phyloP scores from a whole-genome alignment of 495 filamentous ascomycete genomes.

The Daldinia vernicosa region DNA sequence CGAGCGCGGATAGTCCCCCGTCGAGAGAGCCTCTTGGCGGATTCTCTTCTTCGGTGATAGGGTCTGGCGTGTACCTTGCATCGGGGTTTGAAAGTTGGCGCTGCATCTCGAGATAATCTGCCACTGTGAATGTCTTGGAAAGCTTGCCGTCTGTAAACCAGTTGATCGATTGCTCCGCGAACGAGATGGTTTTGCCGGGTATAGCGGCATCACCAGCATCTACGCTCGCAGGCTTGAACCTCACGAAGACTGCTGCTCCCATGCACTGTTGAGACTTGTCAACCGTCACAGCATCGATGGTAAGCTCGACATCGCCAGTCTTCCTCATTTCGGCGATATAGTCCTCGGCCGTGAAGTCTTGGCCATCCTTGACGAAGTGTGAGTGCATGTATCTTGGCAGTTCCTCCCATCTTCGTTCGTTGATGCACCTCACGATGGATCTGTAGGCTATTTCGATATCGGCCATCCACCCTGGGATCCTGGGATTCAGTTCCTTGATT shows the following conservation, averaged over 20 bases:
- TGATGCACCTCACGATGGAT: slow-evolving; percentile 29
- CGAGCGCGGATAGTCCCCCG: slow-evolving; percentile 29
- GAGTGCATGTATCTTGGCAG: slow-evolving; percentile 34
- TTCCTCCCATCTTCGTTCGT: slow-evolving; percentile 35
- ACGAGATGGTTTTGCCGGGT: slow-evolving; percentile 19
- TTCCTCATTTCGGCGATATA: slow-evolving; percentile 33
- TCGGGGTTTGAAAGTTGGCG: slow-evolving; percentile 21
- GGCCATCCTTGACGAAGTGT: slow-evolving; percentile 37
- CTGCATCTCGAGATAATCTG: slow-evolving; percentile 33
- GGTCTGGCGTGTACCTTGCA: slow-evolving; percentile 12
- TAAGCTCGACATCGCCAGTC: slow-evolving; percentile 29
- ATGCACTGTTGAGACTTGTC: slow-evolving; percentile 32
- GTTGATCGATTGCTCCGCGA: slow-evolving; percentile 37
- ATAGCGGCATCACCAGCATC: background rate
- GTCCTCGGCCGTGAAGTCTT: slow-evolving; percentile 36
- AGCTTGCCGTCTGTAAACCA: slow-evolving; percentile 42
- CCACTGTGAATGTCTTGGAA: slow-evolving; percentile 33
- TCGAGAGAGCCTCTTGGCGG: slow-evolving; percentile 31
- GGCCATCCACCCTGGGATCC: no score
- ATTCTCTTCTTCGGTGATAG: slow-evolving; percentile 19
- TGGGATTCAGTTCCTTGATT: slow-evolving; percentile 1
- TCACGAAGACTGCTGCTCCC: slow-evolving; percentile 15
- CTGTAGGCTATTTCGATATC: slow-evolving; percentile 29
- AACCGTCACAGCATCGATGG: slow-evolving; percentile 29
- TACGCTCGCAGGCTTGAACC: slow-evolving; percentile 4